Evolutionary conservation across 352 stramenopile species (phyloP).

Genomic region (Phytophthora ramorum): DNA sequence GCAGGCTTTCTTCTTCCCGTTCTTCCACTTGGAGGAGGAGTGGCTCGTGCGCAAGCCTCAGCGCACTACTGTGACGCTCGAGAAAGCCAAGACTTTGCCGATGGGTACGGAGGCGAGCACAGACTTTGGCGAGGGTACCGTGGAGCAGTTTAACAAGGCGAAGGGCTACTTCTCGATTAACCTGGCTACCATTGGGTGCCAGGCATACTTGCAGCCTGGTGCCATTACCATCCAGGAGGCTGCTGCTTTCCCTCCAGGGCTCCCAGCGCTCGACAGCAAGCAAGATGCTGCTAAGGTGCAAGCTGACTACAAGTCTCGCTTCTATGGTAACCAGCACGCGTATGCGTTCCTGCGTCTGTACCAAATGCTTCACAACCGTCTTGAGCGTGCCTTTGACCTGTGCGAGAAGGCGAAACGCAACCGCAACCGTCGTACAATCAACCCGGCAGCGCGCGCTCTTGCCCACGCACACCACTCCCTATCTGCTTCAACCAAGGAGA

Average conservation of each 20-base stretch:
- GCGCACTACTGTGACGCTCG: constrained; percentile 62
- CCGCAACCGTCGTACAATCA: constrained; percentile 86
- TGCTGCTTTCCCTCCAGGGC: constrained; percentile 72
- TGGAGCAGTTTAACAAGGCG: constrained; percentile 76
- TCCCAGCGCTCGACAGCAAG: constrained; percentile 71
- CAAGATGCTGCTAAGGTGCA: constrained; percentile 52
- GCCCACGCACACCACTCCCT: constrained; percentile 75
- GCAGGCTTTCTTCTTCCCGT: constrained; percentile 86
- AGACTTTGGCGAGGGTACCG: constrained; percentile 83
- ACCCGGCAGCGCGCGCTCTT: constrained; percentile 80
- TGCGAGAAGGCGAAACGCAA: constrained; percentile 90
- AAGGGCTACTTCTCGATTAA: constrained; percentile 74
- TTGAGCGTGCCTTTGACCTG: constrained; percentile 83
- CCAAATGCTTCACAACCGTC: constrained; percentile 86
- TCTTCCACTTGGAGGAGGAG: constrained; percentile 85
- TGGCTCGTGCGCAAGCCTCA: constrained; percentile 86
- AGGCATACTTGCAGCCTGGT: constrained; percentile 79
- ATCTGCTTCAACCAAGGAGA: constrained; percentile 59
- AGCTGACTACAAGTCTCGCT: constrained; percentile 54
- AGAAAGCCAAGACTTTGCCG: constrained; percentile 71
- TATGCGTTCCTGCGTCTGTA: constrained; percentile 93
- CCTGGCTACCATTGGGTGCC: constrained; percentile 54
- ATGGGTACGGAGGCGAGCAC: constrained; percentile 80
- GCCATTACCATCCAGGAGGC: constrained; percentile 82
- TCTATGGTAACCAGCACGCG: constrained; percentile 85